These are phyloP conservation scores for Trypanosoma scelopori DNA, from an alignment of 208 protist species.

Conservation along the genomic window DNA sequence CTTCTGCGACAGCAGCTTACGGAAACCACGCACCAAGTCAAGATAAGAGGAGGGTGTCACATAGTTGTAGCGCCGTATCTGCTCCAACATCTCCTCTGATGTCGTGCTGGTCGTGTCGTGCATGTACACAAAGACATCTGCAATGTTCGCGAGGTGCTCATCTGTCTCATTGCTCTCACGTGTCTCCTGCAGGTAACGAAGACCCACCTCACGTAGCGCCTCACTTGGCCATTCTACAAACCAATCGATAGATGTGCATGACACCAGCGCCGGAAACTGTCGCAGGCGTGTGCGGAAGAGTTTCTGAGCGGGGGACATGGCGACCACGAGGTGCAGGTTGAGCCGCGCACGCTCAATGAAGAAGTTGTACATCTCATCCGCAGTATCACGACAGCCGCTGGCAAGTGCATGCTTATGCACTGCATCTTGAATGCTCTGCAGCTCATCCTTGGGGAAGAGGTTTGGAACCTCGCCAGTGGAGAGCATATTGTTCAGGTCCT, in stretches of 20 bases:
- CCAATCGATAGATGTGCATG: constrained; percentile 98
- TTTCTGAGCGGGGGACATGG: constrained; percentile 97
- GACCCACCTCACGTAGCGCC: constrained; percentile 94
- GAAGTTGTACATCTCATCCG: constrained; percentile 94
- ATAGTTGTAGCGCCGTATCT: constrained; percentile 96
- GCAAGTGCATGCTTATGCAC: constrained; percentile 89
- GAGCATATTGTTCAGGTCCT: constrained; percentile 98
- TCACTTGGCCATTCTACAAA: constrained; percentile 98
- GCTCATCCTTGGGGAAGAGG: constrained; percentile 96
- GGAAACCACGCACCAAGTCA: constrained; percentile 96
- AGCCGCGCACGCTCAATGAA: constrained; percentile 95
- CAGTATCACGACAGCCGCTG: constrained; percentile 87
- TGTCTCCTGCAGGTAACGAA: constrained; percentile 82
- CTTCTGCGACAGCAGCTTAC: constrained; percentile 92
- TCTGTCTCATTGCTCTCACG: constrained; percentile 89
- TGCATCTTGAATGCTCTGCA: constrained; percentile 92
- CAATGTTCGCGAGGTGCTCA: constrained; percentile 74
- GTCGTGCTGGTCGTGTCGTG: constrained; percentile 90
- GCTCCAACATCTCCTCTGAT: constrained; percentile 91
- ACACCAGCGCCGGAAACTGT: constrained; percentile 98
- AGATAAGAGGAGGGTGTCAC: constrained; percentile 98
- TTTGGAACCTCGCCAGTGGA: constrained; percentile 98
- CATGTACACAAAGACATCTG: constrained; percentile 93
- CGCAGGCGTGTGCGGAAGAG: constrained; percentile 95
- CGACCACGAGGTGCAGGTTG: constrained; percentile 96